A percentile compares a stretch with the other conserved stretches of the same genome.
Evolutionary conservation across 345 rosid genomes (phyloP).

Genomic region (Salix koriyanagi): DNA sequence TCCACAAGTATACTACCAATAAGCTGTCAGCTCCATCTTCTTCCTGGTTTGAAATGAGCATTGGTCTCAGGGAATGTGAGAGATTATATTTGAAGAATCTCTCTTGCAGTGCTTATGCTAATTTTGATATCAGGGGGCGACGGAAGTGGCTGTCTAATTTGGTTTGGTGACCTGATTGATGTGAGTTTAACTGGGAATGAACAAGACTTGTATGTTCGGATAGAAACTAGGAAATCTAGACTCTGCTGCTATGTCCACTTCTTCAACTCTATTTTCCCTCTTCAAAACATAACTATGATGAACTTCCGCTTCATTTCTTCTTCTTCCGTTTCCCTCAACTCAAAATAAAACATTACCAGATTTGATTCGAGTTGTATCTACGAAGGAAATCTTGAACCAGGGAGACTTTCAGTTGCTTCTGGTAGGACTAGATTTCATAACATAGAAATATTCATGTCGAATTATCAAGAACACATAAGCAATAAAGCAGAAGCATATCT

Average conservation of each 20-base stretch:
- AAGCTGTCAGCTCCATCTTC: not conserved
- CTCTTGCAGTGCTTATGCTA: conserved; percentile 3
- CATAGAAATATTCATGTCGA: too few relatives aligned
- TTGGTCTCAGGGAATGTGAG: not conserved
- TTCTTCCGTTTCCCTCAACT: not conserved
- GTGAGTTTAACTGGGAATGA: not conserved
- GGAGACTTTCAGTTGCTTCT: too few relatives aligned
- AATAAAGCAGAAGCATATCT: too few relatives aligned
- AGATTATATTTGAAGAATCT: not conserved
- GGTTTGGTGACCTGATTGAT: conserved; percentile 2
- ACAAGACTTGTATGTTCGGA: not conserved
- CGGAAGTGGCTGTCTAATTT: conserved; percentile 3
- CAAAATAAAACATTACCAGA: not conserved
- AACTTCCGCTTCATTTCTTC: not conserved
- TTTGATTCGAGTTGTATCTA: not conserved
- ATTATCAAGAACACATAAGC: too few relatives aligned
- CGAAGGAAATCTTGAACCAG: not conserved
- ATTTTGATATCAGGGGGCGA: not conserved
- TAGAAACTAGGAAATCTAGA: not conserved
- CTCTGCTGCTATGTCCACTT: not conserved
- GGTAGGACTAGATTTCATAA: too few relatives aligned
- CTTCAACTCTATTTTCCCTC: too few relatives aligned
- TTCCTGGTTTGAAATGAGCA: not conserved
- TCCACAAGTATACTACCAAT: not conserved
- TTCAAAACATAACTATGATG: too few relatives aligned